phyloP scores from a whole-genome alignment of 2,329 filamentous ascomycete species.

The Phyllosticta paracitricarpa region DNA sequence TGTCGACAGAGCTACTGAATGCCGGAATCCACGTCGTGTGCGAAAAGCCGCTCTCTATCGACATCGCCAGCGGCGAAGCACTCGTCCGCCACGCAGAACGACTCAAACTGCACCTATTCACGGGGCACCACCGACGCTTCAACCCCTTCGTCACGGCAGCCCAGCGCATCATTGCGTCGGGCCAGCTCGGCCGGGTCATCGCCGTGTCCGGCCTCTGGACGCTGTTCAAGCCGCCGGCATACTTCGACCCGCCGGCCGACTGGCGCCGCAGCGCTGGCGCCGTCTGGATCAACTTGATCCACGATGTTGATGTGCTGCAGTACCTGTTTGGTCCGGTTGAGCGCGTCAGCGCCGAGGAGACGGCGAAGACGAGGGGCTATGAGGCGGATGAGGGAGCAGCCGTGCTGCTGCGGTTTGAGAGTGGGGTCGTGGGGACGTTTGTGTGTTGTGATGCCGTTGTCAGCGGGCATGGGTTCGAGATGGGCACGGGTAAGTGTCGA shows the following conservation, averaged over 20 bases:
- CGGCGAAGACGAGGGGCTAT: slow-evolving; percentile 34
- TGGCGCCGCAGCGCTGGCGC: slow-evolving; percentile 44
- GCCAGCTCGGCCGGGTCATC: slow-evolving; percentile 37
- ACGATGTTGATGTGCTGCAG: slow-evolving; percentile 50
- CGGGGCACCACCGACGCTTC: slow-evolving; percentile 51
- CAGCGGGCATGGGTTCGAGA: slow-evolving; percentile 46
- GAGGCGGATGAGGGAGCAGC: slow-evolving; percentile 49
- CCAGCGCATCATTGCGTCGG: slow-evolving; percentile 32
- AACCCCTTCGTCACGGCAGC: slow-evolving; percentile 45
- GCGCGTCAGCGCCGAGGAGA: slow-evolving; percentile 42
- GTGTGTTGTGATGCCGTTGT: slow-evolving; percentile 44
- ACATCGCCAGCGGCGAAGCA: slow-evolving; percentile 27
- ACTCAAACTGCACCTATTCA: slow-evolving; percentile 35
- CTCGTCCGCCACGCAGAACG: slow-evolving; percentile 18
- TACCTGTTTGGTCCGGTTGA: slow-evolving; percentile 45
- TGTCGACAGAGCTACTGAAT: slow-evolving; percentile 40
- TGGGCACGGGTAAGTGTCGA: slow-evolving; percentile 37
- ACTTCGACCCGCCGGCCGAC: slow-evolving; percentile 39
- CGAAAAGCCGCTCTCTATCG: slow-evolving; percentile 47
- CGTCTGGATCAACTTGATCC: slow-evolving; percentile 50
- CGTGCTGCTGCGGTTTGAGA: slow-evolving; percentile 43
- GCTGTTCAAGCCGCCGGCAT: slow-evolving; percentile 40
- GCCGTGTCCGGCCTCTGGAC: slow-evolving; percentile 49
- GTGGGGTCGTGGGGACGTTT: slow-evolving; percentile 48
- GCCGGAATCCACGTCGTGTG: slow-evolving; percentile 44